Evolutionary conservation across 2,329 filamentous ascomycete species (phyloP), one percentile per base, ranked within the genome.

Genomic region (Trichoderma afroharzianum): DNA sequence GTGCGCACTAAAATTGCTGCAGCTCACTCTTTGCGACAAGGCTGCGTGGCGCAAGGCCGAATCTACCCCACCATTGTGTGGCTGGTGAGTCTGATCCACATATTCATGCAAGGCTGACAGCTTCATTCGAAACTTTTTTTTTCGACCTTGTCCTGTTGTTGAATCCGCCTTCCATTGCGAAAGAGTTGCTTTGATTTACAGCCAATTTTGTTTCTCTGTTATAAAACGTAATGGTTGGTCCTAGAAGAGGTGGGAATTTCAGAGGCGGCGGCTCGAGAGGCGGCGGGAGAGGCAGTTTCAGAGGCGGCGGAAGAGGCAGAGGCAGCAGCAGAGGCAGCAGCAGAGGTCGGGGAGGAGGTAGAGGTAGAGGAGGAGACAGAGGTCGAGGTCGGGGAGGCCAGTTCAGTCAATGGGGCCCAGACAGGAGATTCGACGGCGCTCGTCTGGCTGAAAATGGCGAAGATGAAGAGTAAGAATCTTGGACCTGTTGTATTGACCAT

Each of bases 1-100:
- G 85, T 87, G 85, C 83, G 84, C 85, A 83, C 84, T 85, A 86
- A 85, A 85, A 86, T 86, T 86, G 85, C 57, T 43, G 58, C 58
- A 47, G 39, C 24, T 30, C 55, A 32, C 71, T n/a, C 70, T 64
- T 64, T 70, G 57, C 74, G 82, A 83, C 82, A 83, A 82, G 78
- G 72, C 70, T 75, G 77, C 79, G 80, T 80, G 80, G 79, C 79
- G 78, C 70, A 33, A 14, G 30, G 63, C 66, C 21, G n/a, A 62
- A 61, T n/a, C 43, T 67, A 53, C 76, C 78, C 80, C 78, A 79
- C 77, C 74, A 77, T 70, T 0, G 5, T 79, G 80, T 81, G 80
- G 80, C 80, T 80, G 74, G 75, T 76, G 69, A 63, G 75, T 73
- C 74, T 74, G 78, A 67, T 58, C 57, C 67, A 63, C 50, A 32